Base-by-base conservation (phyloP, 2,329 filamentous ascomycete species). In the Ascocoryne sarcoides region DNA sequence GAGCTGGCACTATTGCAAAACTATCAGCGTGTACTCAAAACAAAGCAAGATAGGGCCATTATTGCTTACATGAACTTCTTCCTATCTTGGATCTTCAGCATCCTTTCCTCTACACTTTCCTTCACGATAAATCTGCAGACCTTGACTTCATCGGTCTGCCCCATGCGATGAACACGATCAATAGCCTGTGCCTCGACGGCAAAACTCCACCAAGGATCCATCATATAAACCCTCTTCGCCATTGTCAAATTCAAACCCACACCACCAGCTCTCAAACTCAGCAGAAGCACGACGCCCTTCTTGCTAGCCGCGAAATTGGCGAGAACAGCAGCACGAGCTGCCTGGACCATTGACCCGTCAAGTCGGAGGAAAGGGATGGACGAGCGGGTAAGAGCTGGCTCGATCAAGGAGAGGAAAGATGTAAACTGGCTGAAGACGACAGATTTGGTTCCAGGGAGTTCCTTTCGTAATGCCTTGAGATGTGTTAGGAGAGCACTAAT, bases 121-220 rank as follows among this genome's bases (percentile, higher is more conserved):
- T 84, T 82, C 1, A 94, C 84, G 43, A 98, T 83, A 57, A 96
- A 96, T 19, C 92, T 71, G 52, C 82, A 82, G 0, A 98, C 89
- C 41, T 79, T 76, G 2, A 98, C 92, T 55, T 90, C 84, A 12
- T 79, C 74, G 36, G 84, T 79, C 62, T 98, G 92, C 0, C 92
- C 92, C 85, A 98, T 95, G 7, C 92, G 79, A 66, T 98, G 92
- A 23, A 98, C 88, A 1, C 92, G 85, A 65, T 98, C 92, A 56
- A 98, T 96, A 7, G 92, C 92, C 63, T 98, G 92, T 4, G 89
- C 87, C 64, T 98, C 92, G 10, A 96, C 82, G 0, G 92, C 89
- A 62, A 90, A 98, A 58, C 85, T 93, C 92, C 92, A 98, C 92
- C 92, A 98, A 0, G 92, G 92, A 62, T 98, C 92, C 92, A 98